Conservation (phyloP, 805 yeast genomes). For the Teunomyces pallodes region DNA sequence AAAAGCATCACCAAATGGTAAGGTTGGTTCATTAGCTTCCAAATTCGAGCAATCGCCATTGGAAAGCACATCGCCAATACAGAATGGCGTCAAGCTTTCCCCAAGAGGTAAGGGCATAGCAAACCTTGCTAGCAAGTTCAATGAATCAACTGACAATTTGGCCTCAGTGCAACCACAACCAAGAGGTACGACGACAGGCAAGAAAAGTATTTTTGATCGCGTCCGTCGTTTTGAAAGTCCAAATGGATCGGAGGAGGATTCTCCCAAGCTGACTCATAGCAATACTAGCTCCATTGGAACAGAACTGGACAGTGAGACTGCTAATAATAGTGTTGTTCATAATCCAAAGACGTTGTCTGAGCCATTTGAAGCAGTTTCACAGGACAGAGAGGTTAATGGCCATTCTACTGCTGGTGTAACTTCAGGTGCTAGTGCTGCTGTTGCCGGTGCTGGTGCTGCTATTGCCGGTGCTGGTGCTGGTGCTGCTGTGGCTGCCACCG, state of each 20-base stretch:
- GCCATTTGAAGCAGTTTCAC: slow-evolving; percentile 8
- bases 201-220: slow-evolving; percentile 29
- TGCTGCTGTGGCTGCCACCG: slow-evolving; percentile 4
- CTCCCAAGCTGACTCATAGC: slow-evolving; percentile 3
- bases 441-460: slow-evolving; percentile 6
- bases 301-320: slow-evolving; percentile 6
- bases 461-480: slow-evolving; percentile 9
- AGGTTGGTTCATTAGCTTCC: slow-evolving; percentile 20
- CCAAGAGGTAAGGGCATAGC: slow-evolving; percentile 14
- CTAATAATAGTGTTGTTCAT: slow-evolving; percentile 2
- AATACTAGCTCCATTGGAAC: slow-evolving; percentile 1
- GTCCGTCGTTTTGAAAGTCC: slow-evolving; percentile 37
- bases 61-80: slow-evolving; percentile 1
- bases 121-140: slow-evolving; percentile 27
- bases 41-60: slow-evolving; percentile 17
- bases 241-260: slow-evolving; percentile 1
- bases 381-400: slow-evolving; percentile 3
- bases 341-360: slow-evolving; percentile 3
- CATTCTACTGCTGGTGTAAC: slow-evolving; percentile 8
- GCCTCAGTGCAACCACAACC: slow-evolving; percentile 15
- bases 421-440: slow-evolving; percentile 8
- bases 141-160: slow-evolving; percentile 15
- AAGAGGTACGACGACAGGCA: slow-evolving; percentile 18
- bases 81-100: slow-evolving; percentile 1
- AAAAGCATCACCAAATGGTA: slow-evolving; percentile 12